Evolutionary conservation across 208 protist genomes (phyloP).

Genomic region (Acanthamoeba sp.): DNA sequence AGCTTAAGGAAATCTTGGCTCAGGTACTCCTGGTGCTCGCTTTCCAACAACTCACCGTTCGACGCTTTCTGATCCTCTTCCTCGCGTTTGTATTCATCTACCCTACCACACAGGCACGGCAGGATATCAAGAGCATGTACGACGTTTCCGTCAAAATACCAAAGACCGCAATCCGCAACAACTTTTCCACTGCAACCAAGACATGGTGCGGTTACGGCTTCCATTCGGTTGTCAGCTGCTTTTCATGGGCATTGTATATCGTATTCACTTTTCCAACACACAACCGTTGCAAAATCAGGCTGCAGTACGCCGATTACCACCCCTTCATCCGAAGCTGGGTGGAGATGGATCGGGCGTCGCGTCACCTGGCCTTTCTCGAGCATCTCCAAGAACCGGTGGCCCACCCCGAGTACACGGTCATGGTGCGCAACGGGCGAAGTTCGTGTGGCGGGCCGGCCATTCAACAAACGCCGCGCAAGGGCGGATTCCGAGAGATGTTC

Average conservation of each 20-base stretch:
- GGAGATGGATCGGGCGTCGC: conserved; percentile 42
- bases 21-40: not conserved
- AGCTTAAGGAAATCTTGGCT: conserved; percentile 1
- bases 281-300: too few relatives aligned
- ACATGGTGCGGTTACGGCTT: not conserved
- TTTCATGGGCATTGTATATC: not conserved
- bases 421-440: conserved; percentile 60
- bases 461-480: conserved; percentile 27
- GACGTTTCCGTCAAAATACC: conserved; percentile 19
- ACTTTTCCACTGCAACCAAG: conserved; percentile 8
- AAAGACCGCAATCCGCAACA: not conserved
- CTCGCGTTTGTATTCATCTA: not conserved
- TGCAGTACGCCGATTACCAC: conserved; percentile 27
- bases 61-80: not conserved
- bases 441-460: not conserved
- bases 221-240: not conserved
- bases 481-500: conserved; percentile 37
- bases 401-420: conserved; percentile 45
- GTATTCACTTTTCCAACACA: not conserved
- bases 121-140: conserved; percentile 20
- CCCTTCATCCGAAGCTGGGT: conserved; percentile 48
- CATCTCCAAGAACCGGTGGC: not conserved
- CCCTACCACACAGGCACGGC: not conserved
- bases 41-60: not conserved
- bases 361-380: conserved; percentile 27